Base-by-base conservation (phyloP, 805 yeast genomes). In the Nakazawaea molendinolei region DNA sequence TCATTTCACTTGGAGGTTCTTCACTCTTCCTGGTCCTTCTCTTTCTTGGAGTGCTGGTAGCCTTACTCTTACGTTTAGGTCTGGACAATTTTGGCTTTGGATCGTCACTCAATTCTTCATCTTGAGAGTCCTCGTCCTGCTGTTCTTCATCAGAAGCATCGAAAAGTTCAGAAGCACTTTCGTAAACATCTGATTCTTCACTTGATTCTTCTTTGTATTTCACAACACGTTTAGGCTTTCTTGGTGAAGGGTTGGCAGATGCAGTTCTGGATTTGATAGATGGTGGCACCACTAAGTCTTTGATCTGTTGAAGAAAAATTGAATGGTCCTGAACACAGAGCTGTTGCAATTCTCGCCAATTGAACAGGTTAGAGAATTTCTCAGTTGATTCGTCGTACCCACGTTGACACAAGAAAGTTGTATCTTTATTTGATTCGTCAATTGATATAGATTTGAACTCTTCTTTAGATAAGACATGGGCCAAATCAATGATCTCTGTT, bases 401-500 rank as follows among this genome's bases (percentile, higher is more conserved):
- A 39, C 69, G 50, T 30, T 65, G 48, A 42, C 74, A 69, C 18
- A 67, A 43, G 38, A 54, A 71, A 3, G 61, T 52, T 5, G 51
- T 39, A 14, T 51, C 51, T 3, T 45, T 22, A 28, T 54, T 51
- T 3, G 63, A 57, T n/a, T 58, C 66, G 32, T 66, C 70, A 10
- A 58, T 48, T 2, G 48, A 46, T 5, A 56, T 51, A n/a, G 52
- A 52, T 4, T 45, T 36, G 44, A 62, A 66, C 14, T 65, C 63
- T 1, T 49, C 34, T 9, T 48, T 38, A 1, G 71, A 62, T 10
- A 71, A 41, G 1, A 79, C 70, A 6, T 51, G 60, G 6, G 73
- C 77, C 26, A 60, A 56, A 5, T 53, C 63, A 2, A 70, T 43
- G 18, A 79, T 61, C 31, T 73, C 63, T 2, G 42, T 43, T 2